A percentile compares a stretch with the other conserved stretches of the same genome.
phyloP scores from a whole-genome alignment of 2,329 filamentous ascomycete genomes.

The Chrysosporium keratinophilum region DNA sequence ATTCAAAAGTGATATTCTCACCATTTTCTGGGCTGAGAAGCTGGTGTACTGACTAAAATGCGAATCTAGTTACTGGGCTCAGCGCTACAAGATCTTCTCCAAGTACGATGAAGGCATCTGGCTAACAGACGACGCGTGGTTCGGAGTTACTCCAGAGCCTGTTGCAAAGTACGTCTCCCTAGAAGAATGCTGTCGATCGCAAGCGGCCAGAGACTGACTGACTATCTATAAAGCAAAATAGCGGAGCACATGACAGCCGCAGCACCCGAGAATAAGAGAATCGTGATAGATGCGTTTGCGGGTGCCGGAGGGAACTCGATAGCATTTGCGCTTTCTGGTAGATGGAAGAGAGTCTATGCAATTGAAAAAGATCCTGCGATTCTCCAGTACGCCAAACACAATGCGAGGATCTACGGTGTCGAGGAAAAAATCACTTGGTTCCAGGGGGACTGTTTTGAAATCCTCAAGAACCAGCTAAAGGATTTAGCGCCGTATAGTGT shows the following conservation, averaged over 20 bases:
- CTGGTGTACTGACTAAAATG: no score
- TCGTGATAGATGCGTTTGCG: constrained; percentile 79
- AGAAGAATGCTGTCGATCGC: background rate
- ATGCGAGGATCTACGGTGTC: constrained; percentile 77
- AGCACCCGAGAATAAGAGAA: constrained; percentile 46
- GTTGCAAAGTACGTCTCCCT: constrained; percentile 58
- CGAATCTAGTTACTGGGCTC: constrained; percentile 89
- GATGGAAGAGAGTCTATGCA: constrained; percentile 75
- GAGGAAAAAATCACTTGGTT: constrained; percentile 72
- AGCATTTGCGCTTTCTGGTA: constrained; percentile 71
- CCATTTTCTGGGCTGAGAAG: no score
- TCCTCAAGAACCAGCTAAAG: constrained; percentile 45
- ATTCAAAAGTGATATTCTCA: constrained; percentile 75
- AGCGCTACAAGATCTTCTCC: constrained; percentile 78
- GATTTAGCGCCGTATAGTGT: constrained; percentile 44
- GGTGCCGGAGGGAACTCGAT: constrained; percentile 91
- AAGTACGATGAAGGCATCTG: constrained; percentile 77
- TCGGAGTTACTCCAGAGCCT: constrained; percentile 88
- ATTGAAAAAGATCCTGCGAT: constrained; percentile 75
- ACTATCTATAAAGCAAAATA: constrained; percentile 53
- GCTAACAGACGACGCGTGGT: constrained; percentile 93
- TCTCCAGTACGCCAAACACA: constrained; percentile 82
- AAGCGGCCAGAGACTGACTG: background rate
- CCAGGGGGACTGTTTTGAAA: constrained; percentile 73
- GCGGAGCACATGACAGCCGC: constrained; percentile 57